Percentiles rank a stretch among this genome's conserved stretches.
Conservation (phyloP, 2,329 filamentous ascomycete species). For the Parasarocladium wereldwijsianum region DNA sequence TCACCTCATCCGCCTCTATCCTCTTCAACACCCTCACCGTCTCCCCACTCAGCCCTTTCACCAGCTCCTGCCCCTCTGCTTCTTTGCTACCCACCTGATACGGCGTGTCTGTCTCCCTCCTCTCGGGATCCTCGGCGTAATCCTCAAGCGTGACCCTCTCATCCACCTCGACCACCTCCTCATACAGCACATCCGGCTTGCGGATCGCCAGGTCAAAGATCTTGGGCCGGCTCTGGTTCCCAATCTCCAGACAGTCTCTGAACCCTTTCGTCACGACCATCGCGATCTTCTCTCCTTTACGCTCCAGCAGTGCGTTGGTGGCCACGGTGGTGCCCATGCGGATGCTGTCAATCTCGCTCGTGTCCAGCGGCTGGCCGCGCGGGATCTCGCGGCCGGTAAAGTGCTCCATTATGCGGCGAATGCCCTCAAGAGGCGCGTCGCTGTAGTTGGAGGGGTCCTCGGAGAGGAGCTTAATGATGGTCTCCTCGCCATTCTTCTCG, state of each 20-base stretch:
- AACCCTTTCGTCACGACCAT: conserved; percentile 81
- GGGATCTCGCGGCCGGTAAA: conserved; percentile 66
- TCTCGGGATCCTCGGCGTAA: conserved; percentile 73
- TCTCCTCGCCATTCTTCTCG: conserved; percentile 63
- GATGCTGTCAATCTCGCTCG: conserved; percentile 72
- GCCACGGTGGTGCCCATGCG: conserved; percentile 94
- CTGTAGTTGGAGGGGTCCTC: conserved; percentile 83
- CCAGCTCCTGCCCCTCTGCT: conserved; percentile 38
- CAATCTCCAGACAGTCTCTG: conserved; percentile 75
- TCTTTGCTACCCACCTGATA: conserved; percentile 39
- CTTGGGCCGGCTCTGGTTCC: conserved; percentile 76
- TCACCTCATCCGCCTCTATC: conserved; percentile 38
- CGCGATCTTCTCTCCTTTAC: conserved; percentile 80
- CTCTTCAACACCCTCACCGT: conserved; percentile 50
- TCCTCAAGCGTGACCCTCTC: conserved; percentile 86
- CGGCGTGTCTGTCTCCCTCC: conserved; percentile 29
- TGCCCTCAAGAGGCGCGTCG: conserved; percentile 83
- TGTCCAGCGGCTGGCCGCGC: conserved; percentile 67
- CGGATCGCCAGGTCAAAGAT: conserved; percentile 84
- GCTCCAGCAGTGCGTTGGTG: conserved; percentile 78
- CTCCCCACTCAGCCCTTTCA: conserved; percentile 54
- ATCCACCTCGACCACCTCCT: conserved; percentile 74
- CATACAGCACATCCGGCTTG: conserved; percentile 78
- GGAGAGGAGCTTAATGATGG: conserved; percentile 77
- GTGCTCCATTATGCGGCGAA: conserved; percentile 68